Evolutionary conservation across 352 stramenopile species (phyloP), one percentile per base, ranked within the genome.

Genomic region (Blastocystis sp.): DNA sequence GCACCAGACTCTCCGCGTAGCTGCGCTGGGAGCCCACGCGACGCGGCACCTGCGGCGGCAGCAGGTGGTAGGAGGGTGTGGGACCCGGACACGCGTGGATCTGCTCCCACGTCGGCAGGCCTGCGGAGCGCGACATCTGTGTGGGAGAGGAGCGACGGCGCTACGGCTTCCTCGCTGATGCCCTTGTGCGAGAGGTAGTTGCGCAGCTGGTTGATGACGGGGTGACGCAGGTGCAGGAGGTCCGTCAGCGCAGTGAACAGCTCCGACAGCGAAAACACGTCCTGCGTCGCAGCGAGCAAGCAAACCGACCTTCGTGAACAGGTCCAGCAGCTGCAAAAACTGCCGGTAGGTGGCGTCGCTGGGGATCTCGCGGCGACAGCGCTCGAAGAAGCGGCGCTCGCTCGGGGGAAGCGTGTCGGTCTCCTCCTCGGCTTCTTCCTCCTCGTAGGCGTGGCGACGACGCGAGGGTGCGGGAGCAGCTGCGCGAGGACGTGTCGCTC

Each of bases 11-110:
- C 18, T 90, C 89, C 32, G 90, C 84, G 18, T 93, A 91, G 4
- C 92, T 96, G 16, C 96, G 92, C 87, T 96, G 95, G 77, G 91
- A 97, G 88, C 94, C 98, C 24, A 94, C 94, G n/a, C 94, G 94
- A 46, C 95, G 94, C 21, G 96, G 96, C 87, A 98, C 99, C 86
- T 97, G 96, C 29, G 94, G 91, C 32, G 97, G 97, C 14, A 99
- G 89, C 9, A 92, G 93, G 79, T 96, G 94, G 89, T 99, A 99
- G 51, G 93, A 98, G 16, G 96, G 94, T 16, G 95, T 98, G 34
- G 72, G 53, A 11, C 53, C 72, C 4, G 44, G 44, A 16, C 53
- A 84, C 0, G 53, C 92, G 87, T 46, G 73, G 29, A 76, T 76
- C 64, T 76, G 64, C 38, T 76, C 64, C 64, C 64, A 76, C 0